Evolutionary conservation across 345 rosid genomes (phyloP), one percentile per base, ranked within the genome.

Genomic region (Reutealis trisperma): DNA sequence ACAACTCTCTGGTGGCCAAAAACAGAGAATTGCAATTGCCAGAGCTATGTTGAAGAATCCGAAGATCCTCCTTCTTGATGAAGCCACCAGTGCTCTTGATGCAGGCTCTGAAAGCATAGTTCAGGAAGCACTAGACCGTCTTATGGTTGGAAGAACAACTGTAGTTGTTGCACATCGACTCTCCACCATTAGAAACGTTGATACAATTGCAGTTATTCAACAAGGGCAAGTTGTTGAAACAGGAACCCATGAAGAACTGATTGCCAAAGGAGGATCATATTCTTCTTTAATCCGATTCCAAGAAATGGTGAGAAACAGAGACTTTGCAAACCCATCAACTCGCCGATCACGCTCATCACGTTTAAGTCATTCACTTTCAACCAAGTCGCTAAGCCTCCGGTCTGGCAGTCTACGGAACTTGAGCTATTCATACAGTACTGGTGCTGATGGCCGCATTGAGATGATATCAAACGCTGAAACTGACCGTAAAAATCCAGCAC

Each of bases 11-110:
- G 99, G 99, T 79, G 99, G 99, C 52, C 98, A 96, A 81, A 96
- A 94, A 76, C 99, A 96, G 85, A 90, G 99, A 80, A 96, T 96
- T 1, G 99, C 99, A 42, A 96, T 96, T 42, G 97, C 98, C n/a
- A 88, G 99, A 77, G 99, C 99, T 1, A 94, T 96, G 98, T 73
- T 96, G 80, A 96, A 96, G 85, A 85, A 96, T 69, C 99, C 99
- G 0, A 96, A 90, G 88, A 89, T 96, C 85, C 91, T 96, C 49
- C 97, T 96, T 62, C 92, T 96, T 4, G 99, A 96, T 79, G 99
- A 96, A 87, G 99, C 99, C 74, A 96, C 99, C 15, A 96, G 99
- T 30, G 99, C 99, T 5, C 99, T 96, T 30, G 99, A 96, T 82
- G 97, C 98, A 30, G 81, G 99, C 82, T 96, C 99, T 7, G 99